Evolutionary conservation across 108 stramenopile species (phyloP).

Genomic region (Bacterosira constricta): DNA sequence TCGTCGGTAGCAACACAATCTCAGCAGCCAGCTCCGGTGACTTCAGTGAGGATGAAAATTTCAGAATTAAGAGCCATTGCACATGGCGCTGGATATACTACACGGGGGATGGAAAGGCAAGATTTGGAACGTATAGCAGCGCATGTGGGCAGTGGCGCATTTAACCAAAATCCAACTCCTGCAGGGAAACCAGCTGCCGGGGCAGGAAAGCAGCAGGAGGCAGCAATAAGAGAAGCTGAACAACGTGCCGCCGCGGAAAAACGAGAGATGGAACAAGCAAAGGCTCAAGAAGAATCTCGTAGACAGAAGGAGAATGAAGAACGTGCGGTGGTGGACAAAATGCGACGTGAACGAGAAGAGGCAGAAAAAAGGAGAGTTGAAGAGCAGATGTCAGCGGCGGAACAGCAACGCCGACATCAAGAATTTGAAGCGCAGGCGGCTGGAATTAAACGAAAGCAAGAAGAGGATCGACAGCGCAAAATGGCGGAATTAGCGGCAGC

Average conservation of each 20-base stretch:
- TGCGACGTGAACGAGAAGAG: slow-evolving; percentile 41
- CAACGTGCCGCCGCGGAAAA: slow-evolving; percentile 19
- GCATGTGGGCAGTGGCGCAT: slow-evolving; percentile 4
- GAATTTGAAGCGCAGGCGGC: slow-evolving; percentile 68
- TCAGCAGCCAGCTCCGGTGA: neutral
- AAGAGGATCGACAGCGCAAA: slow-evolving; percentile 45
- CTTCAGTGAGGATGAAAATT: slow-evolving; percentile 52
- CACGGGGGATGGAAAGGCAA: slow-evolving; percentile 82
- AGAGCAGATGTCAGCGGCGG: slow-evolving; percentile 31
- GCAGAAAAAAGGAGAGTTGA: slow-evolving; percentile 16
- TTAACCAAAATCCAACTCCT: slow-evolving; percentile 5
- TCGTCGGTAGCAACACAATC: slow-evolving; percentile 12
- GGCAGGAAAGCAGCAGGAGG: slow-evolving; percentile 4
- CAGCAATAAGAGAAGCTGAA: slow-evolving; percentile 9
- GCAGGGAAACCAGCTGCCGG: slow-evolving; percentile 1
- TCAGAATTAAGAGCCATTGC: slow-evolving; percentile 81
- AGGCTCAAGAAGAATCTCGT: slow-evolving; percentile 13
- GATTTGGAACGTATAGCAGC: slow-evolving; percentile 75
- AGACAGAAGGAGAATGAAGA: slow-evolving; percentile 33
- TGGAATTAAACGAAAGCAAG: slow-evolving; percentile 46
- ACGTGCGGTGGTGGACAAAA: slow-evolving; percentile 43
- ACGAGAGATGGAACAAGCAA: slow-evolving; percentile 16
- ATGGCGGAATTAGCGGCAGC: slow-evolving; percentile 21
- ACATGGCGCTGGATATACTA: slow-evolving; percentile 81
- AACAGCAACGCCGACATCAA: slow-evolving; percentile 45